Base-by-base conservation (phyloP, 2,329 filamentous ascomycete genomes). In the Sporothrix brasiliensis region DNA sequence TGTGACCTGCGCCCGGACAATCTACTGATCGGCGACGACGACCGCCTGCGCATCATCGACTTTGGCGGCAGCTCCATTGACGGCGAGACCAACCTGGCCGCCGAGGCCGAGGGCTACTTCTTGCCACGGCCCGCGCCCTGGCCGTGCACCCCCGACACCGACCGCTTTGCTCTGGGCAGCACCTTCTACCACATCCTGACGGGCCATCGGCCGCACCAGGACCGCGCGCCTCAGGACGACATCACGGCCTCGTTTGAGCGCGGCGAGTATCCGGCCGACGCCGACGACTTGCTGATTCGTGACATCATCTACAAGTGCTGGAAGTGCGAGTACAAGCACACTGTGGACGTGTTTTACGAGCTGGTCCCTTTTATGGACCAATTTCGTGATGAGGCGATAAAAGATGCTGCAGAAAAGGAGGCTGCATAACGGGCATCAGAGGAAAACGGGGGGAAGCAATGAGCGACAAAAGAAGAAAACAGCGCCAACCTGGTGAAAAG, bases 1-100 rank as follows among this genome's bases (percentile, higher is more conserved):
- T 27, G 63, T 13, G 63, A 67, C 19, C 19, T 67, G 16, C 63
- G 63, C 1, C 47, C 63, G 16, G 49, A 67, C 27, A 67, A 67
- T n/a, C 27, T 67, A 3, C 24, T 67, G 5, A 49, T 67, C 19
- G 63, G 16, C 10, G 63, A 67, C 49, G 63, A 67, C 19, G 10
- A 24, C 47, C 16, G 21, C 6, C 49, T 67, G 9, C 49, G 63
- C 7, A 67, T 54, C 4, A 67, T 67, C 21, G 63, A 67, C 13
- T 67, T 67, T 19, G 49, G 63, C 63, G 63, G 63, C 27, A 54
- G 63, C 19, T 30, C 63, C 19, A 67, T 67, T 30, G 49, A 67
- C 10, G 63, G 49, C 47, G 63, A 67, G 11, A 27, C 7, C 2
- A 27, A 27, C 0, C 49, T 67, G 3, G 63, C 16, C 47, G 63